Evolutionary conservation across 176 grass and related monocot species (phyloP), one percentile per base, ranked within the genome.

Genomic region (Puccinellia tenuiflora): DNA sequence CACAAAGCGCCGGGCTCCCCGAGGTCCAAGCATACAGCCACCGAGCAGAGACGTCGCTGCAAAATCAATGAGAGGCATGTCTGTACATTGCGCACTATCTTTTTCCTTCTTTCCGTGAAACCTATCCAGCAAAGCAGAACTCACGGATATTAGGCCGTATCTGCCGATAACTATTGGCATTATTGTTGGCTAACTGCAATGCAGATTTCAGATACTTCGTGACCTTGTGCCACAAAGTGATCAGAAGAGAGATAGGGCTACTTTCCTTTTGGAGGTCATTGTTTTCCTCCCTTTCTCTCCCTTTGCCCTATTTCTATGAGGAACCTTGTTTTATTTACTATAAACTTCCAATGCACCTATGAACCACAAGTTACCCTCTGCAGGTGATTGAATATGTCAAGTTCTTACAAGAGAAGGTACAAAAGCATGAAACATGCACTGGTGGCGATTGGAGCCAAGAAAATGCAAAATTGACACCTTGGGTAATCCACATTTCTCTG

Each of bases 321-420:
- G 15, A 56, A 75, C 33, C 70, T 9, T 52, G 22, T 38, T 52
- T 7, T 9, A 11, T 74, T 51, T 22, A 52, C 26, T 22, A 15
- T 60, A 43, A 69, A 56, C n/a, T 71, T 71, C 3, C 7, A 30
- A 69, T 74, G 50, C 54, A 65, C 62, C 65, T 86, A 29, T 73
- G 68, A 50, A 48, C 7, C 24, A 18, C 42, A 10, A 48, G 16
- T 30, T 48, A 29, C 18, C 69, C 31, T 71, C 76, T 62, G 28
- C 80, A 93, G 91, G 91, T 88, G 72, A 88, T 90, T 43, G 91
- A 93, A 79, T 93, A 93, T 68, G 71, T 88, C 65, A 93, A 93
- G 53, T 90, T 90, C 55, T 86, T 93, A 77, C 91, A 93, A 85
- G 91, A 93, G 79, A 93, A 88, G 77, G 87, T 70, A 65, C 87